Percentiles rank a stretch among this genome's conserved stretches.
These are phyloP conservation scores for Ilyonectria mors-panacis DNA, from an alignment of 2,329 filamentous ascomycete genomes.

Conservation along the genomic window DNA sequence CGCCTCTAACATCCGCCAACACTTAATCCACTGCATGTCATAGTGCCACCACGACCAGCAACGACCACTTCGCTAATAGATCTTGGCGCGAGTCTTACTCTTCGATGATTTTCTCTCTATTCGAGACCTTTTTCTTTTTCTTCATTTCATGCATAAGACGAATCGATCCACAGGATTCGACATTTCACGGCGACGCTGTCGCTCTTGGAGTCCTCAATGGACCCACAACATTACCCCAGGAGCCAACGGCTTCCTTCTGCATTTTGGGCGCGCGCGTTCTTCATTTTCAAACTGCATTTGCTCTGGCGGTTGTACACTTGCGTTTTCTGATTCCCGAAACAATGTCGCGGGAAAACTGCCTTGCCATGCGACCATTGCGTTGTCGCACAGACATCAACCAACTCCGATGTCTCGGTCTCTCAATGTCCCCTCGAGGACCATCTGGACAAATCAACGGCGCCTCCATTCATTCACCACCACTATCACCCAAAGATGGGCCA, in stretches of 20 bases:
- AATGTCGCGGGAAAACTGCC: conserved; percentile 38
- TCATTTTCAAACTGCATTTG: conserved; percentile 41
- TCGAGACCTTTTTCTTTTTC: conserved; percentile 30
- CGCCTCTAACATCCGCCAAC: conserved; percentile 29
- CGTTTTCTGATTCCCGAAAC: conserved; percentile 40
- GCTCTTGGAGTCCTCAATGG: conserved; percentile 38
- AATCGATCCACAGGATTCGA: conserved; percentile 33
- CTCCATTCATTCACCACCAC: conserved; percentile 26
- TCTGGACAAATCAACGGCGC: conserved; percentile 31
- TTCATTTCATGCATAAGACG: conserved; percentile 45
- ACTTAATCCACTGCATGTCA: conserved; percentile 45
- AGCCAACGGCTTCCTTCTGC: conserved; percentile 38
- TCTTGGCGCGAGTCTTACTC: conserved; percentile 43
- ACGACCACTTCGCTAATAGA: conserved; percentile 49
- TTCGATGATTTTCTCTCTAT: conserved; percentile 35
- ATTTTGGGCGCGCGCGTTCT: conserved; percentile 43
- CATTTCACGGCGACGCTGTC: conserved; percentile 39
- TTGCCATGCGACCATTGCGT: conserved; percentile 38
- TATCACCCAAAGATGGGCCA: conserved; percentile 37
- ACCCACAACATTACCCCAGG: conserved; percentile 29
- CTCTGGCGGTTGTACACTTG: conserved; percentile 37
- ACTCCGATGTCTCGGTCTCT: conserved; percentile 43
- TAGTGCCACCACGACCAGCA: conserved; percentile 47
- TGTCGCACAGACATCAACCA: conserved; percentile 39
- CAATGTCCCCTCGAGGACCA: conserved; percentile 22